A percentile compares a stretch with the other conserved stretches of the same genome.
Conservation (phyloP, 805 yeast species). For the Saccharomycopsis amapae region DNA sequence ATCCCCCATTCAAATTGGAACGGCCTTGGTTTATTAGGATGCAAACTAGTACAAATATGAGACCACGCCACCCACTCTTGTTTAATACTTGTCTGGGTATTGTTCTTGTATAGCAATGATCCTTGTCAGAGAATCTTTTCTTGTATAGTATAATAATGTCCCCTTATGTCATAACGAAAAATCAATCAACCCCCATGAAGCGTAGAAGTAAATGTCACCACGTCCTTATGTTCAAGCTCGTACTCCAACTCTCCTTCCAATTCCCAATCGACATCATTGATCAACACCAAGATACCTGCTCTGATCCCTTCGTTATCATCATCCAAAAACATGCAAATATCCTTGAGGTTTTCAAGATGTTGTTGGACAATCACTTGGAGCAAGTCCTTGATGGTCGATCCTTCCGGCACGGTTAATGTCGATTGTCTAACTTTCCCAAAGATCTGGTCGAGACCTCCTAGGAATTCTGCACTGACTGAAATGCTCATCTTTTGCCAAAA, state of each 20-base stretch:
- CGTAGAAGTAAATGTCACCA: conserved; percentile 83
- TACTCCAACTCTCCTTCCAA: conserved; percentile 83
- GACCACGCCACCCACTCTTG: neutral
- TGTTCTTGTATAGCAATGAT: too few species aligned
- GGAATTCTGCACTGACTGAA: conserved; percentile 19
- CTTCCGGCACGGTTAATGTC: conserved; percentile 8
- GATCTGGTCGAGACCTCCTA: conserved; percentile 22
- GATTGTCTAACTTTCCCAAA: conserved; percentile 15
- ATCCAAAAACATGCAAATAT: conserved; percentile 19
- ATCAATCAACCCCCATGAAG: conserved; percentile 82
- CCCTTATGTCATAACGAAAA: too few species aligned
- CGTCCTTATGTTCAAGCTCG: conserved; percentile 67
- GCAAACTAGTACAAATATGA: conserved; percentile 44
- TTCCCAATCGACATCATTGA: conserved; percentile 97
- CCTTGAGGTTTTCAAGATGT: conserved; percentile 12
- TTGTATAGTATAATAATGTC: too few species aligned
- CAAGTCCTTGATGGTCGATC: conserved; percentile 11
- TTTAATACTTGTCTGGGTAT: too few species aligned
- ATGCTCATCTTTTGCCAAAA: conserved; percentile 5
- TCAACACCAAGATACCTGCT: conserved; percentile 86
- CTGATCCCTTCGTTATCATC: conserved; percentile 32
- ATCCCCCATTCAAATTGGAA: conserved; percentile 51
- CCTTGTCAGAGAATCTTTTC: too few species aligned
- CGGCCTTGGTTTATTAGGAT: conserved; percentile 66
- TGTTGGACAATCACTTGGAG: conserved; percentile 15